Base-by-base conservation (phyloP, 1,284 basidiomycete species). In the Kalmanozyma brasiliensis region DNA sequence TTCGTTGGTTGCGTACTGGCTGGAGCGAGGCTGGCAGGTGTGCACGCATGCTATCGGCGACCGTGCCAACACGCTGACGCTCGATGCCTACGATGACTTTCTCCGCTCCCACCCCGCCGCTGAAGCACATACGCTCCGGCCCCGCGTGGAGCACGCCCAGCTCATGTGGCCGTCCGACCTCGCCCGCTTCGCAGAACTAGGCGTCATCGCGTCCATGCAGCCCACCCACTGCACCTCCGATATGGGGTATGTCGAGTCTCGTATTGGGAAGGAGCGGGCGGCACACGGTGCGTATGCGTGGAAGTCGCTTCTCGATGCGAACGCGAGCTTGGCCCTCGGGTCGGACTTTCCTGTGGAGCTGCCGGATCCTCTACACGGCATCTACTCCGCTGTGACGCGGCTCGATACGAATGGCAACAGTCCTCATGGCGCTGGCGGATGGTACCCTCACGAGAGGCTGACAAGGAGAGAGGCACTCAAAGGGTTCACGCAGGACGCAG, bases 141-240 rank as follows among this genome's bases (percentile, higher is more conserved):
- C 91, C 1, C 85, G 94, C 20, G 89, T 95, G 23, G 94, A 97
- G 78, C 94, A 97, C 82, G 90, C 93, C 0, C 94, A 97, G 82
- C 93, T 96, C 55, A 44, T 79, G 49, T 45, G 53, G 1, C 83
- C 79, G 5, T 84, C 86, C 1, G 93, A 96, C 80, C 77, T 95
- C 11, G 77, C 86, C 55, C 86, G 92, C 13, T 86, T 89, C 20
- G 90, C 89, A 17, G 84, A 83, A 40, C 85, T 95, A 10, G 91
- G 91, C 74, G 91, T 96, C 16, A 91, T 96, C 73, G 87, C 91
- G 1, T 94, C 93, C 68, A 91, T 94, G 22, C 94, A 97, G 77
- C 94, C 94, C 0, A 95, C 92, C 1, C 93, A 97, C 80, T 92
- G 83, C 17, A 85, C 84, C 87, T 91, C 89, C 52, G 92, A 96